Conservation (phyloP, 306 rosid species). For the Cicer arietinum region DNA sequence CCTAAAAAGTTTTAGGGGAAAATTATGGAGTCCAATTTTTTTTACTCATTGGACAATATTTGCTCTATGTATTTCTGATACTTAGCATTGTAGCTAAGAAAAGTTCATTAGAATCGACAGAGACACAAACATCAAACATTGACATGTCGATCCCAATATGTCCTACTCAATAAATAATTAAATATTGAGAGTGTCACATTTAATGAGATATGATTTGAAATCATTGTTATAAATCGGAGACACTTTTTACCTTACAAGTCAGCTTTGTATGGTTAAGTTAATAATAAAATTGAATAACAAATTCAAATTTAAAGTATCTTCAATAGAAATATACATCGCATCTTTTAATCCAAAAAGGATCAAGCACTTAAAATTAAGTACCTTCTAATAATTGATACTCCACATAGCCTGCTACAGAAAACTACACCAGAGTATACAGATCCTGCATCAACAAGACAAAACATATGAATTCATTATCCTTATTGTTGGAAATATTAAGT, state of each 20-base stretch:
- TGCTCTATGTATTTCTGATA: background rate
- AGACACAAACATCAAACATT: no score
- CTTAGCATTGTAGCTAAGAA: background rate
- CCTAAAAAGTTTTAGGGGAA: background rate
- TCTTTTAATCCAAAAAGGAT: background rate
- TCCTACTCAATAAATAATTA: no score
- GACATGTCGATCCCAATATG: no score
- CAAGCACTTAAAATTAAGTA: conserved; percentile 36
- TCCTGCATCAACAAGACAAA: conserved; percentile 51
- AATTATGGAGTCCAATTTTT: background rate
- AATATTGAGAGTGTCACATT: no score
- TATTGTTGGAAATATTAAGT: background rate
- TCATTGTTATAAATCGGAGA: no score
- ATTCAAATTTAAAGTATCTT: background rate
- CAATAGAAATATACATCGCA: background rate
- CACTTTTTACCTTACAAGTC: no score
- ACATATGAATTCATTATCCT: background rate
- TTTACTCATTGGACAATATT: background rate
- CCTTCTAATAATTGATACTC: conserved; percentile 90
- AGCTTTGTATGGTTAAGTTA: no score
- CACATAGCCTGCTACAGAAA: conserved; percentile 84
- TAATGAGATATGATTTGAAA: no score
- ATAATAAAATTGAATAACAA: no score
- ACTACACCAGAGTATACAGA: conserved; percentile 82
- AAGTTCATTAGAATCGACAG: background rate